A percentile compares a stretch with the other conserved stretches of the same genome.
Conservation (phyloP, 2,329 filamentous ascomycete genomes). For the Aspergillus sp. region DNA sequence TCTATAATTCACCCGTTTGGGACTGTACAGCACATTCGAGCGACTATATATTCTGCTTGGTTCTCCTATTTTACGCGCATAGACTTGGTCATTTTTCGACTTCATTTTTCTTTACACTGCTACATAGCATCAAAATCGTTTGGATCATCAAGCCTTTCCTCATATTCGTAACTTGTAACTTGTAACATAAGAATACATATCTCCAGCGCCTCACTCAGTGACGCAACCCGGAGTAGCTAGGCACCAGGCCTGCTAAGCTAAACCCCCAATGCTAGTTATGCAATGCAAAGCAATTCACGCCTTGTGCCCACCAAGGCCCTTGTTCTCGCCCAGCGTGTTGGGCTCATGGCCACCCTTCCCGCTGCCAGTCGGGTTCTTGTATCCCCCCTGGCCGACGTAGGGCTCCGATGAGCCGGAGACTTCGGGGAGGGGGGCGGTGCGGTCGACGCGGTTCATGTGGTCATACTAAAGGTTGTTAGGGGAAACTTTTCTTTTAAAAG, state of each 20-base stretch:
- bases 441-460: slow-evolving; percentile 31
- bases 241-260: neutral
- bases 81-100: neutral
- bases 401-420: slow-evolving; percentile 28
- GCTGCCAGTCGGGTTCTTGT: slow-evolving; percentile 24
- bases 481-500: neutral
- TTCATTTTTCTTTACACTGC: no score
- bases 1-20: slow-evolving; percentile 1
- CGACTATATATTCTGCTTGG: neutral
- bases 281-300: neutral
- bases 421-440: slow-evolving; percentile 37
- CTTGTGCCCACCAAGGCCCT: slow-evolving; percentile 31
- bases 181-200: neutral
- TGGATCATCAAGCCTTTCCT: neutral
- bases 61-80: neutral
- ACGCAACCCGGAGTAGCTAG: neutral
- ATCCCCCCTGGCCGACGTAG: slow-evolving; percentile 25
- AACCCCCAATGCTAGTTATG: neutral
- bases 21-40: slow-evolving; percentile 11
- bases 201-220: slow-evolving; percentile 1
- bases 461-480: slow-evolving; percentile 19
- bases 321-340: slow-evolving; percentile 34
- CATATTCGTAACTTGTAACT: neutral
- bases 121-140: neutral
- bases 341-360: slow-evolving; percentile 42